Conservation (phyloP, 441 rosid genomes). For the Bruguiera hainesii region DNA sequence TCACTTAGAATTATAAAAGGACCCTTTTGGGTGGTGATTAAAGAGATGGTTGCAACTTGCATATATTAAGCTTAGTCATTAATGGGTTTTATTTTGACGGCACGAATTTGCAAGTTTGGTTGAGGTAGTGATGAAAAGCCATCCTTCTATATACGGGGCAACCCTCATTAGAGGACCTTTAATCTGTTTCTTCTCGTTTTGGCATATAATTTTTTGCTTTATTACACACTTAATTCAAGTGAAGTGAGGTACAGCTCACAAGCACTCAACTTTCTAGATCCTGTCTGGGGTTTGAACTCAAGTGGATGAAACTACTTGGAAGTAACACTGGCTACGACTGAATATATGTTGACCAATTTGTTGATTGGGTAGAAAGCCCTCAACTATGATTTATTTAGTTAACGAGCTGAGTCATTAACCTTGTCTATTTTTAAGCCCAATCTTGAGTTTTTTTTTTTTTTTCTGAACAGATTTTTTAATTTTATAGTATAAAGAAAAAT, state of each 20-base stretch:
- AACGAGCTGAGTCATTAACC: too few species aligned
- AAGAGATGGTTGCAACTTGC: background rate
- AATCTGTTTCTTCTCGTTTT: conserved; percentile 5
- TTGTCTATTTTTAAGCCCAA: too few species aligned
- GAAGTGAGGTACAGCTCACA: conserved; percentile 30
- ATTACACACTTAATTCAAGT: conserved; percentile 3
- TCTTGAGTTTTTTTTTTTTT: too few species aligned
- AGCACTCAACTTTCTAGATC: background rate
- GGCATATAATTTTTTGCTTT: background rate
- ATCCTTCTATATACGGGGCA: background rate
- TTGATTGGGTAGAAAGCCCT: too few species aligned
- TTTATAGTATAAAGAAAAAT: background rate
- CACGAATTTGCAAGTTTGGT: conserved; percentile 12
- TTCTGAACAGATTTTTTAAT: too few species aligned
- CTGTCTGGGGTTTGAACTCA: background rate
- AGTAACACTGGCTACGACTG: background rate
- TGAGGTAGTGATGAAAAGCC: background rate
- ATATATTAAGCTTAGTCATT: background rate
- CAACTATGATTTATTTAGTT: too few species aligned
- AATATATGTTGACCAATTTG: too few species aligned
- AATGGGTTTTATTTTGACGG: background rate
- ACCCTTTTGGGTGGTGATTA: background rate
- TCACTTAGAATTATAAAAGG: background rate
- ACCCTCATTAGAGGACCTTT: background rate
- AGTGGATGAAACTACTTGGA: background rate